Conservation (phyloP, 2,329 filamentous ascomycete genomes). For the Aspergillus ochraceus region DNA sequence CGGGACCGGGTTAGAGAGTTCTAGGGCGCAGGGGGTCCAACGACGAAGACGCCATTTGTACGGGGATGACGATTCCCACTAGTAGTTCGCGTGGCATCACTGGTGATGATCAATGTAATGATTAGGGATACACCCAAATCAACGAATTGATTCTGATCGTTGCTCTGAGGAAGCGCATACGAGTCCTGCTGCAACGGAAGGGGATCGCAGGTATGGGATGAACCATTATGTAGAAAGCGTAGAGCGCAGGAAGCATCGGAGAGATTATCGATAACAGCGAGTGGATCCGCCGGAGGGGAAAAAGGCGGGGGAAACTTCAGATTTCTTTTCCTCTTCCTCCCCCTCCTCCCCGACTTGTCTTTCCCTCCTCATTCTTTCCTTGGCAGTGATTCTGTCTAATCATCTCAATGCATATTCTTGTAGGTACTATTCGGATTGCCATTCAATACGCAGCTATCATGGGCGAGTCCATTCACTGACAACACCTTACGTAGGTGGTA, state of each 20-base stretch:
- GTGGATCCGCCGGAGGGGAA: conserved; percentile 13
- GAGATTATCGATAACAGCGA: conserved; percentile 23
- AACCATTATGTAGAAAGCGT: too few relatives aligned
- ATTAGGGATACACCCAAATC: conserved; percentile 1
- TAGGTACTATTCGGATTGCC: conserved; percentile 29
- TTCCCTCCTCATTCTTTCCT: conserved; percentile 4
- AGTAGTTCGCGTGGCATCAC: background rate
- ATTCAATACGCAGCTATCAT: background rate
- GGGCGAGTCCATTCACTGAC: background rate
- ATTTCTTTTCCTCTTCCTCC: conserved; percentile 16
- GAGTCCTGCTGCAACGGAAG: too few relatives aligned
- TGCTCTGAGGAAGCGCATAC: too few relatives aligned
- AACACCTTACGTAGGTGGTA: conserved; percentile 35
- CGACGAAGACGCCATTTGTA: conserved; percentile 32
- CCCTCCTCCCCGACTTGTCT: conserved; percentile 11
- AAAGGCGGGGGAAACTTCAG: conserved; percentile 13
- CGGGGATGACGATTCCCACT: conserved; percentile 15
- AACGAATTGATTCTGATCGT: too few relatives aligned
- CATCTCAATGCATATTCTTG: conserved; percentile 52
- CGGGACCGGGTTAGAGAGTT: conserved; percentile 53
- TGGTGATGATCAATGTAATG: background rate
- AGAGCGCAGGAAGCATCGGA: background rate
- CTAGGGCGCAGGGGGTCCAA: conserved; percentile 30
- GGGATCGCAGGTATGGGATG: background rate
- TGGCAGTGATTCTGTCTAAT: conserved; percentile 9